A percentile compares a stretch with the other conserved stretches of the same genome.
phyloP scores from a whole-genome alignment of 805 yeast genomes.

The Candida glaebosa region DNA sequence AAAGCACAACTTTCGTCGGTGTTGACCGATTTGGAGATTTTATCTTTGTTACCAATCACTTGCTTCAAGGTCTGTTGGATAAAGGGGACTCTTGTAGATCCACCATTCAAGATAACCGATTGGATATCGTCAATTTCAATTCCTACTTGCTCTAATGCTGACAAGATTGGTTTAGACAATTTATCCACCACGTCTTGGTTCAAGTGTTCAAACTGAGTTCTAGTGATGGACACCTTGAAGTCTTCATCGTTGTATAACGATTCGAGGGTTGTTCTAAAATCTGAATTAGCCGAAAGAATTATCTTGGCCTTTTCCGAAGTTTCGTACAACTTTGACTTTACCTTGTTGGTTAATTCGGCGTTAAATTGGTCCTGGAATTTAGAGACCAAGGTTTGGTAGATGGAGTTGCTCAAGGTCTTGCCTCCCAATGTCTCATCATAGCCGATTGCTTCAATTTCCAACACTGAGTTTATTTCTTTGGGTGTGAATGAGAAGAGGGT shows the following conservation, averaged over 20 bases:
- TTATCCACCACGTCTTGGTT: constrained; percentile 43
- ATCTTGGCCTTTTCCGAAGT: constrained; percentile 87
- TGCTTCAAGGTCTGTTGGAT: constrained; percentile 61
- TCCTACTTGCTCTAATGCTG: constrained; percentile 41
- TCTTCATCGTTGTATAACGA: constrained; percentile 71
- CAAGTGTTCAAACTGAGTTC: constrained; percentile 75
- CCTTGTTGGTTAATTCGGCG: constrained; percentile 49
- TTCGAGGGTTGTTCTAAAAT: constrained; percentile 75
- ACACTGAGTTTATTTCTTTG: constrained; percentile 36
- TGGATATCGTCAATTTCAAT: constrained; percentile 37
- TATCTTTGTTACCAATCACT: constrained; percentile 53
- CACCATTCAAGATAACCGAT: constrained; percentile 83
- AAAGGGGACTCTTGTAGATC: constrained; percentile 86
- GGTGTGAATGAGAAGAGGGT: constrained; percentile 69
- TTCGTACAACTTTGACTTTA: constrained; percentile 67
- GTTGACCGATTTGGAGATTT: constrained; percentile 77
- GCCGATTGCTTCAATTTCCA: constrained; percentile 73
- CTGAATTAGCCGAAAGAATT: constrained; percentile 83
- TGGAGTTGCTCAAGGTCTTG: constrained; percentile 59
- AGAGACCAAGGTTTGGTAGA: constrained; percentile 57
- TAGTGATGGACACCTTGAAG: constrained; percentile 59
- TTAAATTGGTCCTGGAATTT: constrained; percentile 48
- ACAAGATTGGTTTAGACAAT: constrained; percentile 51
- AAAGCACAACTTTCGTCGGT: constrained; percentile 94
- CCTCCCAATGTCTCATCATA: constrained; percentile 74